Base-by-base conservation (phyloP, 768 basidiomycete species). In the Rubroboletus pulcherrimus region DNA sequence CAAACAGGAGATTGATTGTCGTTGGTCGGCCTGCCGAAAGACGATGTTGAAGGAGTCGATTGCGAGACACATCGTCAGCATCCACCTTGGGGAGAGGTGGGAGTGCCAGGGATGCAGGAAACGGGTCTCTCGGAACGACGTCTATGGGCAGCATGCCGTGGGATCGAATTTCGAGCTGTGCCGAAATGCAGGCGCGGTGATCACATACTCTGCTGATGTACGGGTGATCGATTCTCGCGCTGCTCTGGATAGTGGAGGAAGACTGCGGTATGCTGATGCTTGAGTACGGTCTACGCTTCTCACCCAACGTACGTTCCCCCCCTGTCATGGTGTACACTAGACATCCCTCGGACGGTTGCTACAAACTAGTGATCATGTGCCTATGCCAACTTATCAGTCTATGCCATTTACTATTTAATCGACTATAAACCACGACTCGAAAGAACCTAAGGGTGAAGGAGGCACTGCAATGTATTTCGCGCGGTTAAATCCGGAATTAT, bases 31-130 rank as follows among this genome's bases (percentile, higher is more conserved):
- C n/a, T 70, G 66, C n/a, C 42, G 35, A 1, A 47, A 51, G 43
- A 39, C 4, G 1, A 69, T 69, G 63, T 19, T 53, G 7, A 70
- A 67, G 40, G 68, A 67, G 31, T 68, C 63, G 19, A 45, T 67
- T 4, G 26, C 44, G 2, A 51, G 68, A 2, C 65, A 69, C 7
- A 29, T 69, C 0, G 42, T 61, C 0, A 40, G 48, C 5, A n/a
- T 53, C 7, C 68, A 70, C 21, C 49, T 67, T 0, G 53, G 33
- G 10, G 54, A 65, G 52, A 47, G 48, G 21, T 65, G 54, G 59
- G 17, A 48, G n/a, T 68, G 63, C 29, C 35, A 29, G 30, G 49
- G 60, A 0, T 70, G 66, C 2, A 38, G 54, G 24, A 56, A 65
- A 29, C 46, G 41, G 30, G 33, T 49, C 19, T 21, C 40, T 9